phyloP scores from a whole-genome alignment of 805 yeast species.

The Suhomyces prunicola region DNA sequence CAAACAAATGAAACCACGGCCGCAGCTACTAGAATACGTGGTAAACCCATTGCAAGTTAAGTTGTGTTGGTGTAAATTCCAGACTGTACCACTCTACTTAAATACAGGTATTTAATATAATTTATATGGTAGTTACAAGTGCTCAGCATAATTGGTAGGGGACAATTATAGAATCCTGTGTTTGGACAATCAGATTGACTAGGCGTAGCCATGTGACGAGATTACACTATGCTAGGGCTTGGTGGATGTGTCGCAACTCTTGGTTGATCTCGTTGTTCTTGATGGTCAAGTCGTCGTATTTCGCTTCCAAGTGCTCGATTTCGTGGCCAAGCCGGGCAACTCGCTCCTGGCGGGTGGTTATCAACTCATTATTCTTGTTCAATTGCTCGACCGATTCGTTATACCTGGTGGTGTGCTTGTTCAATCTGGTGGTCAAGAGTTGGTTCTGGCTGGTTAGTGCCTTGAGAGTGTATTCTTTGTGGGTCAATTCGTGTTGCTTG shows the following conservation, averaged over 20 bases:
- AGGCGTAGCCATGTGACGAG: too few species aligned
- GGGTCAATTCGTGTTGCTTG: slow-evolving; percentile 9
- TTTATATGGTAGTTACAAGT: too few species aligned
- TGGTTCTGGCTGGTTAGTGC: slow-evolving; percentile 10
- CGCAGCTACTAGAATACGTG: too few species aligned
- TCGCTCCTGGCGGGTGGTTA: neutral
- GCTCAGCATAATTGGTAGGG: too few species aligned
- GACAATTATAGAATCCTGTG: too few species aligned
- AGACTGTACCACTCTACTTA: too few species aligned
- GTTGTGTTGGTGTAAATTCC: too few species aligned
- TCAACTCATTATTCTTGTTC: slow-evolving; percentile 4
- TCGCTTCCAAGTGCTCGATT: slow-evolving; percentile 11
- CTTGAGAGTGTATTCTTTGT: slow-evolving; percentile 12
- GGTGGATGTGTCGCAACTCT: slow-evolving; percentile 13
- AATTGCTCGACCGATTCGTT: slow-evolving; percentile 3
- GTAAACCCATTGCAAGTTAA: too few species aligned
- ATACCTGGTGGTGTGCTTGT: slow-evolving; percentile 1
- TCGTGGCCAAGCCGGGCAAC: slow-evolving; percentile 4
- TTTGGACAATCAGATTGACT: too few species aligned
- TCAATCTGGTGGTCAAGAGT: slow-evolving; percentile 8
- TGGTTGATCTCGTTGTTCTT: slow-evolving; percentile 6
- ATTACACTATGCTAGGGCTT: too few species aligned
- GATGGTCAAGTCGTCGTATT: slow-evolving; percentile 7
- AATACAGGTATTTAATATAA: too few species aligned
- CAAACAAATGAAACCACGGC: too few species aligned